Evolutionary conservation across 176 grass and related monocot species (phyloP).

Genomic region (Chloris gayana): DNA sequence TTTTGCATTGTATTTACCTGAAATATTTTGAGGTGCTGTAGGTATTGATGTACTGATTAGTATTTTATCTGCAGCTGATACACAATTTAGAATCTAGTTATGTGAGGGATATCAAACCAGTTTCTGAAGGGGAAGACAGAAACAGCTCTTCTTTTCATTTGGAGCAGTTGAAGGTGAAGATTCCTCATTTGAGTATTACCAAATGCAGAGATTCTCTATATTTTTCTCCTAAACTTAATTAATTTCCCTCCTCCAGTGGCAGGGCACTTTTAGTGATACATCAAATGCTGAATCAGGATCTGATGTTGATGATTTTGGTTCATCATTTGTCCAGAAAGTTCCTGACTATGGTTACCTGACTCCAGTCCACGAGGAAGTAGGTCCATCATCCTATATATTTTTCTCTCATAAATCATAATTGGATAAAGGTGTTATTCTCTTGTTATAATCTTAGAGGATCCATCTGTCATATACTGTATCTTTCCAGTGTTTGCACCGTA

Average conservation of each 20-base stretch:
- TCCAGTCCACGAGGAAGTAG: slow-evolving; percentile 75
- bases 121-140: slow-evolving; percentile 62
- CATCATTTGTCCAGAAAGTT: slow-evolving; percentile 39
- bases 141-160: slow-evolving; percentile 35
- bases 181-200: not conserved
- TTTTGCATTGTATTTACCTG: not conserved
- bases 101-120: slow-evolving; percentile 52
- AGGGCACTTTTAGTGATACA: slow-evolving; percentile 59
- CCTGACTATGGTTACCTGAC: slow-evolving; percentile 56
- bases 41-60: slow-evolving; percentile 9
- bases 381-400: slow-evolving; percentile 10
- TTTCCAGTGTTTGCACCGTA: not conserved
- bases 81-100: slow-evolving; percentile 62
- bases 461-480: not conserved
- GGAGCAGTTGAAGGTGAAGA: slow-evolving; percentile 67
- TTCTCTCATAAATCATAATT: too few relatives aligned
- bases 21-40: not conserved
- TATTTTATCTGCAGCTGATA: slow-evolving; percentile 53
- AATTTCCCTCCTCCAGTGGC: slow-evolving; percentile 43
- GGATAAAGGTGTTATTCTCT: not conserved
- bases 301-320: slow-evolving; percentile 62
- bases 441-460: not conserved
- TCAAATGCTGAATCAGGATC: slow-evolving; percentile 79
- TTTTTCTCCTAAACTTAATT: slow-evolving; percentile 16
- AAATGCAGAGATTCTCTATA: not conserved